Conservation (phyloP, 768 basidiomycete genomes). For the Psilocybe subaeruginosa region DNA sequence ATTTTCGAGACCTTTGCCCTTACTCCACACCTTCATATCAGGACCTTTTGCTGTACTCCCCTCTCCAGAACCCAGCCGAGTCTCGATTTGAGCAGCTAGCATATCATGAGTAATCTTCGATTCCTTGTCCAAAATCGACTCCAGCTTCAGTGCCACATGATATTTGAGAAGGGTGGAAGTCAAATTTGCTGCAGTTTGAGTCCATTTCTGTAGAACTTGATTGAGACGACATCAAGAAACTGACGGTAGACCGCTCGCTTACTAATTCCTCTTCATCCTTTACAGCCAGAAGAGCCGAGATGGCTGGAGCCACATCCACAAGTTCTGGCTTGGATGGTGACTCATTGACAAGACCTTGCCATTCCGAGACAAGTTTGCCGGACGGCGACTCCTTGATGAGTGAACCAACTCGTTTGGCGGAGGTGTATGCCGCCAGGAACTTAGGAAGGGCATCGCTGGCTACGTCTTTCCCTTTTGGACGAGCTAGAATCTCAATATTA, state of each 20-base stretch:
- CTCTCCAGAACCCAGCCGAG: conserved; percentile 83
- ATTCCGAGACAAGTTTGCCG: conserved; percentile 88
- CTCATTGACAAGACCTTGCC: conserved; percentile 67
- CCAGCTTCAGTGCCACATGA: conserved; percentile 86
- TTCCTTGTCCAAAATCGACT: conserved; percentile 90
- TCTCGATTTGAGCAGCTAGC: conserved; percentile 85
- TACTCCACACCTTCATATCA: conserved; percentile 92
- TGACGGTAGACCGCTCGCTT: conserved; percentile 30
- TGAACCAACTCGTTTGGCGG: conserved; percentile 67
- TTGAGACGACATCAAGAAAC: not conserved
- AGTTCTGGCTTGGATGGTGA: conserved; percentile 67
- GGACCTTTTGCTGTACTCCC: conserved; percentile 79
- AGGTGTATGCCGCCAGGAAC: conserved; percentile 65
- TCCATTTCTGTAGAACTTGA: conserved; percentile 61
- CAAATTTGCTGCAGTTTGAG: conserved; percentile 72
- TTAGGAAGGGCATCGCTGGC: conserved; percentile 74
- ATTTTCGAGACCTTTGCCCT: conserved; percentile 72
- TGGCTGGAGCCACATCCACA: conserved; percentile 75
- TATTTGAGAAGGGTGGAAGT: conserved; percentile 86
- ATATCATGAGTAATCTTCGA: conserved; percentile 89
- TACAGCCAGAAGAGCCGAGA: conserved; percentile 79
- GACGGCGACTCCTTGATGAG: conserved; percentile 82
- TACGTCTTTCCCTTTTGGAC: conserved; percentile 80
- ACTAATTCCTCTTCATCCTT: conserved; percentile 95
- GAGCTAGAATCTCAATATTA: conserved; percentile 75